Conservation (phyloP, 208 protist genomes). For the Naegleria lovaniensis region DNA sequence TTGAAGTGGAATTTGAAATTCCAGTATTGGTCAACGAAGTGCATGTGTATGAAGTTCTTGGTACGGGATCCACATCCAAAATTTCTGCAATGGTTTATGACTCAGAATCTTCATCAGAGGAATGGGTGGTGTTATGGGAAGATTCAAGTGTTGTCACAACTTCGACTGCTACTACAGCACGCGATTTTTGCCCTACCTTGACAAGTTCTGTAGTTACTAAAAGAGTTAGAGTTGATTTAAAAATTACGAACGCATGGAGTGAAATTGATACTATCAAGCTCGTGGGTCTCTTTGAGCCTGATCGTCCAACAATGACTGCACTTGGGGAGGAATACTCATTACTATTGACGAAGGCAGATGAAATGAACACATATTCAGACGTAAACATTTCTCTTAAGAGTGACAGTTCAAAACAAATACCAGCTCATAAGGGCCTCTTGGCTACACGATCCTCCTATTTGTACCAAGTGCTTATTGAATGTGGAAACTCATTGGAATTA, state of each 20-base stretch:
- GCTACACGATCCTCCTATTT: background rate
- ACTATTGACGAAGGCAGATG: background rate
- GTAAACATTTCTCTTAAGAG: background rate
- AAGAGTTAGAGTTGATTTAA: background rate
- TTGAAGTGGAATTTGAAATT: background rate
- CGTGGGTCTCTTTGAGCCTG: background rate
- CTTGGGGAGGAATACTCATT: background rate
- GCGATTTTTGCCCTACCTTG: background rate
- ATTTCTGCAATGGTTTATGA: background rate
- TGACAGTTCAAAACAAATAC: background rate
- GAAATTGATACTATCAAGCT: background rate
- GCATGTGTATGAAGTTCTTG: background rate
- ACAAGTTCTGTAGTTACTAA: background rate
- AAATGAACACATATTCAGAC: background rate
- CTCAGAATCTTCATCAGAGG: background rate
- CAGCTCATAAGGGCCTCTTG: background rate
- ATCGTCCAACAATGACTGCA: background rate
- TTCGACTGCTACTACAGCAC: background rate
- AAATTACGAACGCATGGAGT: background rate
- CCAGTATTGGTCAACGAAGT: background rate
- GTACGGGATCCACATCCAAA: background rate
- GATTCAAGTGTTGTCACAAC: background rate
- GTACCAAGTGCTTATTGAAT: background rate
- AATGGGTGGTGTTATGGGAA: slow-evolving; percentile 1
- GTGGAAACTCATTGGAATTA: background rate